Percentiles rank a stretch among this genome's conserved stretches.
Conservation (phyloP, 73 alveolate species). For the Durusdinium trenchii region DNA sequence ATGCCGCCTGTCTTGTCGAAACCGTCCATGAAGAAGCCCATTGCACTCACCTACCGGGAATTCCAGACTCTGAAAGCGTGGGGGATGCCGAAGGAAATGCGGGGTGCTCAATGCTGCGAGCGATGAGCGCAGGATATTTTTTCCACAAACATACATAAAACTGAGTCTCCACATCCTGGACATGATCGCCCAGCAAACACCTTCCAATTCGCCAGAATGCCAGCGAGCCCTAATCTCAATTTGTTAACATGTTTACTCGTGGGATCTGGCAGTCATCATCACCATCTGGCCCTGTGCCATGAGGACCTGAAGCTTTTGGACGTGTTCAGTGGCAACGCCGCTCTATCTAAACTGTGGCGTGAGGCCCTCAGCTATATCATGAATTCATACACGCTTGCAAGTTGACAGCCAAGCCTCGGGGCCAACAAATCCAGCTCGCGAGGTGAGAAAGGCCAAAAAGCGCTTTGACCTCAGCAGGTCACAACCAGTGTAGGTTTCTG, state of each 20-base stretch:
- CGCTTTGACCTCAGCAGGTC: not conserved
- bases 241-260: not conserved
- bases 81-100: constrained; percentile 14
- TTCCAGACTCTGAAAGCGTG: not conserved
- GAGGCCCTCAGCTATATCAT: not conserved
- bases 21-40: not conserved
- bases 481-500: no score
- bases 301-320: constrained; percentile 22
- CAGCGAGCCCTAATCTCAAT: not conserved
- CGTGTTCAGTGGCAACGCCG: not conserved
- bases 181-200: constrained; percentile 11
- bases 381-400: not conserved
- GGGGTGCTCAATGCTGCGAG: not conserved
- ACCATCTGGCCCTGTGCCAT: not conserved
- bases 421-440: not conserved
- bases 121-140: not conserved
- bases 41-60: constrained; percentile 27
- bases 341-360: not conserved
- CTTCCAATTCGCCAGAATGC: not conserved
- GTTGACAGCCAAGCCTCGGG: not conserved
- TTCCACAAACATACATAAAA: no score
- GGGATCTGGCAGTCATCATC: not conserved
- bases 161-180: constrained; percentile 12
- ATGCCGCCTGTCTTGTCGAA: not conserved
- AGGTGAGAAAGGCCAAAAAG: not conserved